Evolutionary conservation across 2,329 filamentous ascomycete genomes (phyloP), one percentile per base, ranked within the genome.

Genomic region (Sclerotinia glacialis): DNA sequence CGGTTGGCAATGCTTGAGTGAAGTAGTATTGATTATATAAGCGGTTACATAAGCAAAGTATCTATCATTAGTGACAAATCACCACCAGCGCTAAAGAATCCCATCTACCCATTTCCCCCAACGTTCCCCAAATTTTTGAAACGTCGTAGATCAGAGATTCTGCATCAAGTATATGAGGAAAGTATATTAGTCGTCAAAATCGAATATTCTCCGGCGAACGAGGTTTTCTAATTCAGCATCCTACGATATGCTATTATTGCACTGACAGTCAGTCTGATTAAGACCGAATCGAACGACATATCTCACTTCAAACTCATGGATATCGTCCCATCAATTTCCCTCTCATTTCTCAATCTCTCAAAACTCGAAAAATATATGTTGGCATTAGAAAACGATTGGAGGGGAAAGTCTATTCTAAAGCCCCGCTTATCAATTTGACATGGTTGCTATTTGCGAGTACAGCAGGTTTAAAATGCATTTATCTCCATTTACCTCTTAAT

Each of bases 121-220:
- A 47, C 40, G 26, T 59, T 26, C n/a, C 42, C 26, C 42, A 46
- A 47, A 59, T 6, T 34, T 46, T 16, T 47, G 55, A 59, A 59
- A 59, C 55, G 21, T 47, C 26, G 23, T 34, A 46, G 47, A 34
- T 46, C 31, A 46, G 40, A 59, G 14, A 16, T n/a, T 34, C 11
- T 12, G 8, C 55, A n/a, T 42, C 23, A 3, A n/a, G 11, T 44
- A 31, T 8, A 14, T 5, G 21, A 54, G 21, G 11, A 14, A 23
- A 23, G 6, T 3, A 59, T 12, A 7, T 58, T 3, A 8, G 16
- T 58, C 9, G 55, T 31, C 28, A 5, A n/a, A 46, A 4, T 1
- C 12, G 5, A 3, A n/a, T 18, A 46, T 9, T 5, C 5, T 46
- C 12, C 18, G 11, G 28, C n/a, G 11, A 5, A 5, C 18, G 18